Base-by-base conservation (phyloP, 2,329 filamentous ascomycete species). In the Colletotrichum australisinense region DNA sequence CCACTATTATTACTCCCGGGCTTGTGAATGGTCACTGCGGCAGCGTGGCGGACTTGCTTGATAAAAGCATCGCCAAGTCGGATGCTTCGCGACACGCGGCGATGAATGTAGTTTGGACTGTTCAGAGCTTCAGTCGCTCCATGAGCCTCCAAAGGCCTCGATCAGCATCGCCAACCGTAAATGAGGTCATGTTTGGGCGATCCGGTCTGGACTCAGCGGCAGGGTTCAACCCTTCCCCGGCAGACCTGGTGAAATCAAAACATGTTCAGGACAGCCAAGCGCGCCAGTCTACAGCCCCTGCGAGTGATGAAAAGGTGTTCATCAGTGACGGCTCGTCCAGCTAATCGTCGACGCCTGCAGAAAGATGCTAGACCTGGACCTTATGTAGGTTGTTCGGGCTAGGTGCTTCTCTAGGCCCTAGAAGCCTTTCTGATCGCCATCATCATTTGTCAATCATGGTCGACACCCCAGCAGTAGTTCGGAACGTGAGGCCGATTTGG, bases 401-500 rank as follows among this genome's bases (percentile, higher is more conserved):
- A 49, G 38, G 46, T 62, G 28, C 63, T 67, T 24, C 56, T 71
- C 49, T 67, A 32, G 63, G 69, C 63, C 32, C 14, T 42, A 32
- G 32, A 58, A 28, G 16, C 24, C 46, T 24, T 67, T 52, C 19
- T 56, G 46, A 67, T 62, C 42, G 68, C 52, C 14, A 19, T 32
- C 19, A 42, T 67, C 63, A 67, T 52, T 52, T 62, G 63, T 62
- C 35, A 56, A 16, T 55, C 24, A 26, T 16, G 9, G 55, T 49
- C 35, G 30, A 60, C 30, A 66, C 30, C 67, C 57, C 14, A 30
- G 66, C 30, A 28, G 38, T 30, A 28, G 66, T 56, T 70, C 67
- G 66, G 70, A 60, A 65, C 67, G 32, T n/a, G 19, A 60, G 59
- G 70, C 70, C 70, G 60, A 65, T 73, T 73, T 65, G 66, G 67